Percentiles rank a stretch among this genome's conserved stretches.
Conservation (phyloP, 148 eudicot genomes). For the Linanthus parryae region DNA sequence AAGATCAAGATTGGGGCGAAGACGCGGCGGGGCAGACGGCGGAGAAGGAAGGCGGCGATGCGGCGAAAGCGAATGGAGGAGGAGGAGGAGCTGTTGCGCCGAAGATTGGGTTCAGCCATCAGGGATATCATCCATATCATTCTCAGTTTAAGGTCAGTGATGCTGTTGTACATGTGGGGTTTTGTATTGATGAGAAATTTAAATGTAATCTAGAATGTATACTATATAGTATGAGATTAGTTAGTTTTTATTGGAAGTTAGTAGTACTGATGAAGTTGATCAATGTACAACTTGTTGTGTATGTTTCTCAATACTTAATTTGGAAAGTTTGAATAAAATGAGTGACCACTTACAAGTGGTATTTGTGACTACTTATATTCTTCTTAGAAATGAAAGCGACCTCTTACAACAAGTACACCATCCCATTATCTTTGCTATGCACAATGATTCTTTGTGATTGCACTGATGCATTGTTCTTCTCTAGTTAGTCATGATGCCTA, state of each 20-base stretch:
- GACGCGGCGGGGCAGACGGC: constrained; percentile 37
- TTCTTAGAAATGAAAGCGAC: no score
- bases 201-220: constrained; percentile 21
- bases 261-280: constrained; percentile 13
- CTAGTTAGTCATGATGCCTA: no score
- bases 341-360: no score
- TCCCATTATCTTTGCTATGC: no score
- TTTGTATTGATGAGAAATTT: constrained; percentile 30
- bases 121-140: constrained; percentile 66
- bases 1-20: constrained; percentile 80
- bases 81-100: constrained; percentile 33
- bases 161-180: no score
- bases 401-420: no score
- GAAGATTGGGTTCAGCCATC: constrained; percentile 46
- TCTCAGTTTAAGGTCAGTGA: constrained; percentile 98
- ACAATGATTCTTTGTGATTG: no score
- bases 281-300: constrained; percentile 6
- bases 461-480: no score
- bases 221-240: constrained; percentile 2
- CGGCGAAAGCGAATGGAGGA: constrained; percentile 39
- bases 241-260: not conserved
- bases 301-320: not conserved
- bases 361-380: no score
- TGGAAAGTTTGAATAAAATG: no score
- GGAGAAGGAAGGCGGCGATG: constrained; percentile 43